Percentiles rank a stretch among this genome's conserved stretches.
These are phyloP conservation scores for Phialemonium atrogriseum DNA, from an alignment of 2,329 filamentous ascomycete species.

Conservation along the genomic window DNA sequence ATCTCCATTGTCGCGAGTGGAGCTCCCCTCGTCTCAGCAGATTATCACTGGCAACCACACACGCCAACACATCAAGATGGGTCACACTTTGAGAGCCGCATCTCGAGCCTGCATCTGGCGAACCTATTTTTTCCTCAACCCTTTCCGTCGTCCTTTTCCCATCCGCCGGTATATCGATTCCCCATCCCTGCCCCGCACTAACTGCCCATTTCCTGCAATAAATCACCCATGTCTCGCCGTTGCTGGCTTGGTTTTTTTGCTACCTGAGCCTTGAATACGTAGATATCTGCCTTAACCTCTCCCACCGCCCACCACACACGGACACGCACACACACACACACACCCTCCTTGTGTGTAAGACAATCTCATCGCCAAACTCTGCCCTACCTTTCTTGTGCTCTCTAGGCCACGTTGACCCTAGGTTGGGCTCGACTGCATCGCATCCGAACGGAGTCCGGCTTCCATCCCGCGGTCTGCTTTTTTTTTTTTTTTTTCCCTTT, in stretches of 20 bases:
- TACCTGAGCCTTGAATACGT: constrained; percentile 39
- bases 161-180: constrained; percentile 33
- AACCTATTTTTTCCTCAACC: constrained; percentile 25
- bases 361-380: constrained; percentile 24
- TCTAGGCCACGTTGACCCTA: constrained; percentile 24
- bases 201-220: constrained; percentile 48
- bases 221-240: constrained; percentile 56
- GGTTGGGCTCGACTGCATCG: constrained; percentile 50
- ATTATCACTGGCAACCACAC: constrained; percentile 70
- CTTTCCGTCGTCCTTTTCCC: constrained; percentile 25
- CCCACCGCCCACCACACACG: constrained; percentile 31
- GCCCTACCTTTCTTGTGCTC: constrained; percentile 11
- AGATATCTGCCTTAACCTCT: constrained; percentile 30
- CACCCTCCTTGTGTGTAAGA: constrained; percentile 22
- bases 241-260: constrained; percentile 43
- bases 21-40: constrained; percentile 53
- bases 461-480: constrained; percentile 21
- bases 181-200: constrained; percentile 38
- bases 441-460: constrained; percentile 22
- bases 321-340: constrained; percentile 23
- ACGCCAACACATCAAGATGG: constrained; percentile 88
- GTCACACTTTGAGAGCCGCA: constrained; percentile 64
- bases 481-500: constrained; percentile 10
- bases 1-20: constrained; percentile 45
- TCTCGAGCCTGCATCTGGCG: constrained; percentile 52